These are phyloP conservation scores for Trichoderma guizhouense DNA, from an alignment of 2,329 filamentous ascomycete species.

Conservation along the genomic window DNA sequence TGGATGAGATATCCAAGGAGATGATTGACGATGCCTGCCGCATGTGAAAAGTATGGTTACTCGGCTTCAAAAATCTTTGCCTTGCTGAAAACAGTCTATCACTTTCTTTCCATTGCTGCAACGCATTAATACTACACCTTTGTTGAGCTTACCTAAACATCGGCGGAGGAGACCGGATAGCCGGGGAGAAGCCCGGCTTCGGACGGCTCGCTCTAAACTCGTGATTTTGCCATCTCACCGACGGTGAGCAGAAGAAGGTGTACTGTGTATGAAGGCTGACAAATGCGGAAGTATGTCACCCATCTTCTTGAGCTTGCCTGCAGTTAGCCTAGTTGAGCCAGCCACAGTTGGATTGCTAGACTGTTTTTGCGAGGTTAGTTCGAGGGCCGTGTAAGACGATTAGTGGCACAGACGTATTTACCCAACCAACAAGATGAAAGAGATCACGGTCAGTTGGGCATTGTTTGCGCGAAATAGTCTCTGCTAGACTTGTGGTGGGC, in stretches of 20 bases:
- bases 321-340: neutral
- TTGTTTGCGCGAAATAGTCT: neutral
- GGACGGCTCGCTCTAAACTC: neutral
- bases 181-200: neutral
- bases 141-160: neutral
- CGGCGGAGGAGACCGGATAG: neutral
- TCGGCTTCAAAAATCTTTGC: too few species aligned
- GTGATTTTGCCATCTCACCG: neutral
- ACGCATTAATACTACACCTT: neutral
- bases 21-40: neutral
- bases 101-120: neutral
- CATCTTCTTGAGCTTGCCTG: neutral
- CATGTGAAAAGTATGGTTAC: neutral
- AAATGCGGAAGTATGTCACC: neutral
- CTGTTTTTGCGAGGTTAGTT: too few species aligned
- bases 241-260: neutral
- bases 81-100: neutral
- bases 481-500: neutral
- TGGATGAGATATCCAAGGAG: conserved; percentile 23
- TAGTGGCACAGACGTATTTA: neutral
- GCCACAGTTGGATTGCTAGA: neutral
- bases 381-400: neutral
- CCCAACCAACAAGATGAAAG: neutral
- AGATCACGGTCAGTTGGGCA: neutral
- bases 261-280: neutral